Conservation (phyloP, 108 stramenopile genomes). For the Cyclotella cryptica region DNA sequence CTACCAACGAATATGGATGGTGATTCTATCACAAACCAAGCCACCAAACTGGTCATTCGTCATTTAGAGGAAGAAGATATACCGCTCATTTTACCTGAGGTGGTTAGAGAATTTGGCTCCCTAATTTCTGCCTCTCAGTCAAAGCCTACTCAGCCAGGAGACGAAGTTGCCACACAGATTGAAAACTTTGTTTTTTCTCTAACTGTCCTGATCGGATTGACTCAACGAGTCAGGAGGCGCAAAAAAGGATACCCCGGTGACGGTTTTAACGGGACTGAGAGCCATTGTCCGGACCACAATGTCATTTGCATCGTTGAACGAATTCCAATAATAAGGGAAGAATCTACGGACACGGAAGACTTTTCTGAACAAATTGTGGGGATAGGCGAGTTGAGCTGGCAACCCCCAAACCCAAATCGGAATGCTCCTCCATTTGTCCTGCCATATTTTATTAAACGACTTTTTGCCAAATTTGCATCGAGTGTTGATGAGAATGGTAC, state of each 20-base stretch:
- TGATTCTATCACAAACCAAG: background rate
- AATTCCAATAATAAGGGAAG: constrained; percentile 6
- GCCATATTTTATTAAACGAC: constrained; percentile 54
- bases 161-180: constrained; percentile 34
- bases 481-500: constrained; percentile 83
- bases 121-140: background rate
- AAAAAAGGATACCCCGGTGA: constrained; percentile 37
- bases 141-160: constrained; percentile 12
- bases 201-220: constrained; percentile 46
- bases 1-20: background rate
- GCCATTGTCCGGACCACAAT: constrained; percentile 41
- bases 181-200: constrained; percentile 49
- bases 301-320: constrained; percentile 50
- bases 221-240: constrained; percentile 44
- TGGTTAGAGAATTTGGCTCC: constrained; percentile 47
- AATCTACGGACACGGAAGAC: background rate
- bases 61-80: constrained; percentile 49
- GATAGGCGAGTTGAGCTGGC: constrained; percentile 72
- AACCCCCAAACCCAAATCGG: constrained; percentile 64
- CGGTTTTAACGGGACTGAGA: background rate
- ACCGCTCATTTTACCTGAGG: constrained; percentile 19
- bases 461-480: constrained; percentile 54
- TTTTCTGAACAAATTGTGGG: constrained; percentile 57
- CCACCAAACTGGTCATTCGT: constrained; percentile 31
- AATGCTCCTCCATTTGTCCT: constrained; percentile 70